These are phyloP conservation scores for Xanthoconium separans DNA, from an alignment of 1,284 basidiomycete genomes.

Conservation along the genomic window DNA sequence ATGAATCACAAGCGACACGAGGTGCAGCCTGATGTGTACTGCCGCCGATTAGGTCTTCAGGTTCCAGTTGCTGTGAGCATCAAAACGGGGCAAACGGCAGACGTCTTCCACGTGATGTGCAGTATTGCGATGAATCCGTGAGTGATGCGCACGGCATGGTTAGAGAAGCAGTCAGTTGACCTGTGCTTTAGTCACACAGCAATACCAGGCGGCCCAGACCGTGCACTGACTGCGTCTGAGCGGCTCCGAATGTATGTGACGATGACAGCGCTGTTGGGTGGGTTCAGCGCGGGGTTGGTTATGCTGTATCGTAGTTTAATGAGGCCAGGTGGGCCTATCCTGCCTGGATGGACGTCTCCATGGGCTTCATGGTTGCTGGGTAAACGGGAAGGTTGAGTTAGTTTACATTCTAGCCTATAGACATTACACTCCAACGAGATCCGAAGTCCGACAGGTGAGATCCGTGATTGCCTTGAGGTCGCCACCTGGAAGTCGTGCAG, in stretches of 20 bases:
- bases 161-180: slow-evolving; percentile 17
- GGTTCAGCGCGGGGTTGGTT: slow-evolving; percentile 65
- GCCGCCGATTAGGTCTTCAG: slow-evolving; percentile 78
- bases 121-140: slow-evolving; percentile 85
- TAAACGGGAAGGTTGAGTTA: slow-evolving; percentile 39
- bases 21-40: slow-evolving; percentile 98
- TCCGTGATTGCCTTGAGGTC: slow-evolving; percentile 40
- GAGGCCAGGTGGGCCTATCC: slow-evolving; percentile 53
- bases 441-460: slow-evolving; percentile 35
- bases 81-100: slow-evolving; percentile 82
- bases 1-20: slow-evolving; percentile 74
- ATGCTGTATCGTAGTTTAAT: slow-evolving; percentile 66
- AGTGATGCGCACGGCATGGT: slow-evolving; percentile 34
- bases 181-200: slow-evolving; percentile 50
- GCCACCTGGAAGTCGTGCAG: slow-evolving; percentile 26
- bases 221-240: slow-evolving; percentile 64
- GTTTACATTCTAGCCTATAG: slow-evolving; percentile 13
- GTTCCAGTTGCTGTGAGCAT: slow-evolving; percentile 92
- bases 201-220: slow-evolving; percentile 77
- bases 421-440: slow-evolving; percentile 21
- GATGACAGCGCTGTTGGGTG: slow-evolving; percentile 67
- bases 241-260: slow-evolving; percentile 68
- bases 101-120: slow-evolving; percentile 86
- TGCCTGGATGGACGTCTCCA: slow-evolving; percentile 52
- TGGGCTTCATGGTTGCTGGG: slow-evolving; percentile 64